Conservation (phyloP, 2,329 filamentous ascomycete genomes). For the Seiridium unicorne region DNA sequence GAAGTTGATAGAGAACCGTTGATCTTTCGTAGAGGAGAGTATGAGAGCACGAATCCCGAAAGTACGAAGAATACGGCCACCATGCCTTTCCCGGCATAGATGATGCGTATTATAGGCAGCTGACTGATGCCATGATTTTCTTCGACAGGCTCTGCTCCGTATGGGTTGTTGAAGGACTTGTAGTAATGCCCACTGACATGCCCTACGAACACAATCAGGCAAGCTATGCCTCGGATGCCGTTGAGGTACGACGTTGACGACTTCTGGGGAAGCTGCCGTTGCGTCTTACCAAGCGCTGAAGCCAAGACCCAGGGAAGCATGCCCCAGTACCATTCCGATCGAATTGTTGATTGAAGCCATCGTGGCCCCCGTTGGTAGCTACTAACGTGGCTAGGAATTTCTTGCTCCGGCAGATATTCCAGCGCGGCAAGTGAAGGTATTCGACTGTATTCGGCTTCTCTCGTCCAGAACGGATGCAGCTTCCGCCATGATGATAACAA, state of each 20-base stretch:
- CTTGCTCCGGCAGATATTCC: background rate
- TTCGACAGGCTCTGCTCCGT: background rate
- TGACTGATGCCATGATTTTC: background rate
- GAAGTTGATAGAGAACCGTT: background rate
- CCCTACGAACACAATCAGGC: background rate
- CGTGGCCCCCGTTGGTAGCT: background rate
- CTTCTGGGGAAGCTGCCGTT: background rate
- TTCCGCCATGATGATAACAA: no score
- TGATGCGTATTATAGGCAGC: constrained; percentile 1
- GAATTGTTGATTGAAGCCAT: background rate
- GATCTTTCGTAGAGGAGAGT: constrained; percentile 5
- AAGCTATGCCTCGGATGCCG: constrained; percentile 6
- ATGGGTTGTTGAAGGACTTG: background rate
- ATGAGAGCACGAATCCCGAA: constrained; percentile 7
- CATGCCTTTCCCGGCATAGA: constrained; percentile 5
- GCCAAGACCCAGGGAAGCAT: constrained; percentile 1
- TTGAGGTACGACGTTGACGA: constrained; percentile 3
- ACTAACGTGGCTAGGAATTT: background rate
- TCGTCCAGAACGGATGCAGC: background rate
- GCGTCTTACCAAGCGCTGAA: background rate
- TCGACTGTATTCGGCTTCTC: background rate
- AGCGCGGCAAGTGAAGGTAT: background rate
- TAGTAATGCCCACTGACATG: background rate
- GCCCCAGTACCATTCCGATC: background rate
- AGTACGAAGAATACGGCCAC: constrained; percentile 7